Evolutionary conservation across 2,329 filamentous ascomycete species (phyloP).

Genomic region (Talaromyces sp.): DNA sequence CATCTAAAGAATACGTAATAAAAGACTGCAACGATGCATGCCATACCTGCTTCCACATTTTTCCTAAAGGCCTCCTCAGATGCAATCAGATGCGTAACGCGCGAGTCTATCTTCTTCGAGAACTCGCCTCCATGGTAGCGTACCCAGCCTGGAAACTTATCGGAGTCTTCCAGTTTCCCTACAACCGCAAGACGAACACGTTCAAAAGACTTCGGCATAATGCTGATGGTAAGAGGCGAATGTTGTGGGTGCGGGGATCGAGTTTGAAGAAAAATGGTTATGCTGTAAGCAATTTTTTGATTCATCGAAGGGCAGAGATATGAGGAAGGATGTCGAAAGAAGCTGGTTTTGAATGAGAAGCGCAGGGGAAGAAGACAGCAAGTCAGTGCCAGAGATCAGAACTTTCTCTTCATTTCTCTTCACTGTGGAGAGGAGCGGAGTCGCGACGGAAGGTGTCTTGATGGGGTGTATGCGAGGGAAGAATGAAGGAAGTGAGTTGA

Average conservation of each 20-base stretch:
- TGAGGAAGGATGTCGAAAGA: background rate
- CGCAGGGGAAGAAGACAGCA: too few relatives aligned
- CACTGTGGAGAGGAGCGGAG: too few relatives aligned
- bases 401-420: too few relatives aligned
- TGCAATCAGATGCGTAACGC: slow-evolving; percentile 74
- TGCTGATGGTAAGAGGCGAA: background rate
- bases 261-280: background rate
- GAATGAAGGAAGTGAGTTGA: background rate
- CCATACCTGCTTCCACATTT: slow-evolving; percentile 44
- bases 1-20: background rate
- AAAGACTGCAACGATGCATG: background rate
- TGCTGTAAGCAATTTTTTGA: too few relatives aligned
- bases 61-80: slow-evolving; percentile 63
- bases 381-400: too few relatives aligned
- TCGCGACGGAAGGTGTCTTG: too few relatives aligned
- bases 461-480: too few relatives aligned
- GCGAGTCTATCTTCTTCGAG: slow-evolving; percentile 51
- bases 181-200: slow-evolving; percentile 59
- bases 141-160: slow-evolving; percentile 69
- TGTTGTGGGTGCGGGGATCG: background rate
- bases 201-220: slow-evolving; percentile 53
- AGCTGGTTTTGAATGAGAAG: too few relatives aligned
- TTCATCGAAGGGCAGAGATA: too few relatives aligned
- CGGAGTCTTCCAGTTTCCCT: slow-evolving; percentile 58
- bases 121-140: slow-evolving; percentile 63